Conservation (phyloP, 305 asterid genomes). For the Ruellia speciosa region DNA sequence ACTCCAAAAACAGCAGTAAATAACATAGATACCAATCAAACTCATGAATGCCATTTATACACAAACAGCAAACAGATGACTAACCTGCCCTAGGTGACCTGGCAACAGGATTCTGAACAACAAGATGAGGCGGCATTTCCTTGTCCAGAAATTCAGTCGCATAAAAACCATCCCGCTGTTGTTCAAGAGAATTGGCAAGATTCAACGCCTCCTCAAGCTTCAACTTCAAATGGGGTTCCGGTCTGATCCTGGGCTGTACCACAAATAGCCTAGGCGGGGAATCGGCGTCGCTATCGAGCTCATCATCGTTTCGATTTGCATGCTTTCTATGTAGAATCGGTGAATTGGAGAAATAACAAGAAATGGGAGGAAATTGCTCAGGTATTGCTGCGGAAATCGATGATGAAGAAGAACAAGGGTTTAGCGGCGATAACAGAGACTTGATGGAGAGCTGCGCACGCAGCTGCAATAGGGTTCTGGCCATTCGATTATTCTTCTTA, state of each 20-base stretch:
- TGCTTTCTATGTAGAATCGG: slow-evolving; percentile 23
- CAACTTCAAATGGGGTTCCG: slow-evolving; percentile 44
- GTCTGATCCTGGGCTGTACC: slow-evolving; percentile 83
- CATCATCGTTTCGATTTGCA: slow-evolving; percentile 27
- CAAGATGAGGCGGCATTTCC: slow-evolving; percentile 62
- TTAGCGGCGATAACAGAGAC: slow-evolving; percentile 19
- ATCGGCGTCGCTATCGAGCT: slow-evolving; percentile 34
- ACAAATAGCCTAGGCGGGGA: slow-evolving; percentile 67
- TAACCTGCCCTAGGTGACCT: slow-evolving; percentile 64
- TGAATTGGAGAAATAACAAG: slow-evolving; percentile 29
- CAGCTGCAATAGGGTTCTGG: slow-evolving; percentile 21
- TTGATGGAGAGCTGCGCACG: slow-evolving; percentile 20
- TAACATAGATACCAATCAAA: background rate
- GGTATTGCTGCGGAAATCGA: background rate
- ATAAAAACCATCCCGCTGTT: slow-evolving; percentile 65
- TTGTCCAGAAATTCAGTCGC: slow-evolving; percentile 49
- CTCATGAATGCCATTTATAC: too few species aligned
- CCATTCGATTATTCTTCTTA: slow-evolving; percentile 18
- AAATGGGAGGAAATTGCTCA: slow-evolving; percentile 14
- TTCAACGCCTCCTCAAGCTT: slow-evolving; percentile 78
- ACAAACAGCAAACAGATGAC: slow-evolving; percentile 6
- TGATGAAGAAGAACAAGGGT: slow-evolving; percentile 17
- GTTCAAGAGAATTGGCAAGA: slow-evolving; percentile 79
- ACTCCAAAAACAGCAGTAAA: slow-evolving; percentile 1
- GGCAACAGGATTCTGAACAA: slow-evolving; percentile 76